Percentiles rank a stretch among this genome's conserved stretches.
Evolutionary conservation across 2,329 filamentous ascomycete species (phyloP).

Genomic region (Elsinoe fawcettii): DNA sequence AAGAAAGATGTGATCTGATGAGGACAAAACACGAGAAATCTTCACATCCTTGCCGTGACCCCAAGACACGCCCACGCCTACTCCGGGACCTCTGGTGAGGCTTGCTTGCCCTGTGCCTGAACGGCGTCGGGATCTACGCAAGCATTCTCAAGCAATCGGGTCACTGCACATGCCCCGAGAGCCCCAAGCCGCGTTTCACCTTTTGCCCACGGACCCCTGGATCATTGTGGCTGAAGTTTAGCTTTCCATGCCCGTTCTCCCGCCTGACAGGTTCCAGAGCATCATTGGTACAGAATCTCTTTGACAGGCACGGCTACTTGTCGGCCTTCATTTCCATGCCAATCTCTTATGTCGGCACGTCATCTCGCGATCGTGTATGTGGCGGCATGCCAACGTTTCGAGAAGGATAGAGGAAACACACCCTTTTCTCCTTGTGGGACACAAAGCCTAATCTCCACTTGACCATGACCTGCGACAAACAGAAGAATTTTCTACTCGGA

Average conservation of each 20-base stretch:
- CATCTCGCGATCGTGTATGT: background rate
- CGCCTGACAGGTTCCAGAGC: background rate
- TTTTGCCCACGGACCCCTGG: background rate
- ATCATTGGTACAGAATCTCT: background rate
- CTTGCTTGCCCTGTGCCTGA: background rate
- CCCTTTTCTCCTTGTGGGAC: background rate
- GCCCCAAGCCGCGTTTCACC: slow-evolving; percentile 1
- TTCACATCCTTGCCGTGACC: background rate
- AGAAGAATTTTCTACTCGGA: background rate
- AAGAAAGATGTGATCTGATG: background rate
- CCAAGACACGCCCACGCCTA: background rate
- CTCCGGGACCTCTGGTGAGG: background rate
- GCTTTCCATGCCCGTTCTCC: background rate
- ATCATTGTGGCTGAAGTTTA: background rate
- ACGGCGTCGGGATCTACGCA: slow-evolving; percentile 3
- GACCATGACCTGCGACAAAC: background rate
- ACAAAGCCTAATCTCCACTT: background rate
- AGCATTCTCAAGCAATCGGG: slow-evolving; percentile 1
- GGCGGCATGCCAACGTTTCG: background rate
- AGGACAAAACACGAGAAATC: background rate
- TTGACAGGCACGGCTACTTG: background rate
- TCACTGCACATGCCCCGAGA: background rate
- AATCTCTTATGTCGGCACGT: background rate
- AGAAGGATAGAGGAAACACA: background rate
- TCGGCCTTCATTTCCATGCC: background rate